Conservation (phyloP, 495 filamentous ascomycete species). For the Tuber borchii region DNA sequence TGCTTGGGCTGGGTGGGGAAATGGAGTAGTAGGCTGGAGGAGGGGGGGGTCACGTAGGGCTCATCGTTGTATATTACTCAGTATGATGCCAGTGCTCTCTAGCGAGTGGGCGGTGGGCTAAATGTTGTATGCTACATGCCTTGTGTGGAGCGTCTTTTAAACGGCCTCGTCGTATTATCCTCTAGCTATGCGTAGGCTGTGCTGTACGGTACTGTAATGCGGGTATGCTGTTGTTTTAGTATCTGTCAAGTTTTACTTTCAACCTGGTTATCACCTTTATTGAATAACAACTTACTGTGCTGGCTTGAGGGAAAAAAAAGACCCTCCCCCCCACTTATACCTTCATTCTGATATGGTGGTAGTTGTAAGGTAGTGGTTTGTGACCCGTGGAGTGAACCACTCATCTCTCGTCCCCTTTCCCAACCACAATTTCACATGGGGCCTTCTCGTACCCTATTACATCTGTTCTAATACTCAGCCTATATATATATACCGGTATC, state of each 20-base stretch:
- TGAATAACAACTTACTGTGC: neutral
- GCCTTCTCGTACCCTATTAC: neutral
- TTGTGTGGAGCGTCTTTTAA: neutral
- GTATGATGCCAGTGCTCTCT: neutral
- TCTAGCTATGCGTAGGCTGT: neutral
- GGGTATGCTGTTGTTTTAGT: neutral
- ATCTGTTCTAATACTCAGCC: neutral
- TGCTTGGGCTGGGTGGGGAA: neutral
- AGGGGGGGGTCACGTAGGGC: neutral
- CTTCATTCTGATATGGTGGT: neutral
- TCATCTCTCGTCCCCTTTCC: neutral
- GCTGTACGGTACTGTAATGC: neutral
- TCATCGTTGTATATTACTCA: neutral
- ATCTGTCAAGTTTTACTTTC: neutral
- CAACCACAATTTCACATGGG: neutral
- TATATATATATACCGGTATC: too few species aligned
- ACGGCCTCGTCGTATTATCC: too few species aligned
- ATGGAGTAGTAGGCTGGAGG: neutral
- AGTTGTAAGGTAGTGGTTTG: neutral
- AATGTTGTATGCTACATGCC: neutral
- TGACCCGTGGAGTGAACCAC: neutral
- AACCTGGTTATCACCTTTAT: neutral
- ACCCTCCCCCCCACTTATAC: too few species aligned
- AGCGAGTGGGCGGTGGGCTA: neutral
- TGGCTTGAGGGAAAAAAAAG: neutral